These are phyloP conservation scores for Clavispora santaluciae DNA, from an alignment of 805 yeast genomes.

Conservation along the genomic window DNA sequence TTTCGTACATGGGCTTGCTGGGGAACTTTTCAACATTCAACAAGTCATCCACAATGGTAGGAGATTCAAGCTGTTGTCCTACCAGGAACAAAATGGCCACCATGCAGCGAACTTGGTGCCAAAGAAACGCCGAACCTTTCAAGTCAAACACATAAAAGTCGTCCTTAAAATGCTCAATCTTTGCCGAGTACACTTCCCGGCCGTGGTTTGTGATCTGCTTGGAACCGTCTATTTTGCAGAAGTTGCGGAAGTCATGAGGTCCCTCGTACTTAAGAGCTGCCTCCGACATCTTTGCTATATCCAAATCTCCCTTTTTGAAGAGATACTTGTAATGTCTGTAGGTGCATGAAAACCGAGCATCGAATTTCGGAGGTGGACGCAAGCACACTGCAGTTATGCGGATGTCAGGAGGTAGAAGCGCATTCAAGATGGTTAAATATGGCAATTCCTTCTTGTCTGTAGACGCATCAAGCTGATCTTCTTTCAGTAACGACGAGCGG, in stretches of 20 bases:
- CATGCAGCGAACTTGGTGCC: constrained; percentile 99
- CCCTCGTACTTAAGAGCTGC: constrained; percentile 68
- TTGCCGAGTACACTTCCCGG: constrained; percentile 56
- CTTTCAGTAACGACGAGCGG: constrained; percentile 60
- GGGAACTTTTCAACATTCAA: constrained; percentile 56
- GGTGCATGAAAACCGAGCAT: constrained; percentile 90
- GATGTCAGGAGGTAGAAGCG: constrained; percentile 75
- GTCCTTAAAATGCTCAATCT: constrained; percentile 38
- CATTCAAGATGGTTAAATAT: constrained; percentile 70
- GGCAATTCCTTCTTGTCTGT: constrained; percentile 70
- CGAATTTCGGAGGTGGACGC: constrained; percentile 77
- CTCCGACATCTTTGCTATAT: constrained; percentile 59
- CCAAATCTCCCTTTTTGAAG: constrained; percentile 54
- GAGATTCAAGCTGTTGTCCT: constrained; percentile 72
- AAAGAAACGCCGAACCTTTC: constrained; percentile 83
- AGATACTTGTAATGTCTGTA: constrained; percentile 82
- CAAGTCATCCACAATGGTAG: constrained; percentile 52
- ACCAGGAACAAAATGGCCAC: constrained; percentile 74
- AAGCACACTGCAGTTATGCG: constrained; percentile 76
- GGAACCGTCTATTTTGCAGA: constrained; percentile 90
- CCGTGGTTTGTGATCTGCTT: constrained; percentile 80
- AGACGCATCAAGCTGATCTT: constrained; percentile 53
- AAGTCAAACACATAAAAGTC: constrained; percentile 68
- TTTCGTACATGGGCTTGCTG: constrained; percentile 71
- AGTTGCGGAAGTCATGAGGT: constrained; percentile 86